phyloP scores from a whole-genome alignment of 768 basidiomycete species.

The Albatrellus ellisii region DNA sequence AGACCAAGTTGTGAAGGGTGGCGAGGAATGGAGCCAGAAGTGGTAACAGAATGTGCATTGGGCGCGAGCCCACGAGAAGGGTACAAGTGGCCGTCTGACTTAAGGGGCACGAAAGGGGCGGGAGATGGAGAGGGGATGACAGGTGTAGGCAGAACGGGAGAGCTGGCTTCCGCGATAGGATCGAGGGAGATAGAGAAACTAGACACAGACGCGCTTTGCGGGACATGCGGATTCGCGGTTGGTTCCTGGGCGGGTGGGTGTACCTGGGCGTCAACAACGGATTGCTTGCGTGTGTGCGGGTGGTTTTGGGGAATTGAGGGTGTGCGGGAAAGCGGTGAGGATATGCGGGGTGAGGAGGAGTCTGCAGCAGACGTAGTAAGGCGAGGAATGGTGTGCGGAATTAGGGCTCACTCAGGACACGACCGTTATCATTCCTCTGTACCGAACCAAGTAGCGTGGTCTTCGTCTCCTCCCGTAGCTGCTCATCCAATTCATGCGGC shows the following conservation, averaged over 20 bases:
- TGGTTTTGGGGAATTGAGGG: constrained; percentile 39
- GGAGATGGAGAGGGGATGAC: constrained; percentile 18
- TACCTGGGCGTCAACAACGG: constrained; percentile 34
- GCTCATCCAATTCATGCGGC: constrained; percentile 28
- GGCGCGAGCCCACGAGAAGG: constrained; percentile 17
- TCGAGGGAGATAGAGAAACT: constrained; percentile 22
- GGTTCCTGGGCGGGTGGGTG: neutral
- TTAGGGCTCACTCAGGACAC: neutral
- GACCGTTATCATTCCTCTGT: constrained; percentile 1
- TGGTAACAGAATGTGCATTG: constrained; percentile 2
- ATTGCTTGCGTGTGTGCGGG: constrained; percentile 69
- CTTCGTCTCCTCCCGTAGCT: constrained; percentile 4
- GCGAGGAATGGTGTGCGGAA: neutral
- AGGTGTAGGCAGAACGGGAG: constrained; percentile 20
- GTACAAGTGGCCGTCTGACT: constrained; percentile 7
- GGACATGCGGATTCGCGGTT: constrained; percentile 6
- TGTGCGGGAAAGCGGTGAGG: constrained; percentile 36
- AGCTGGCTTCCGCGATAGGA: constrained; percentile 20
- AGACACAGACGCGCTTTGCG: constrained; percentile 20
- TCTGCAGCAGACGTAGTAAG: neutral
- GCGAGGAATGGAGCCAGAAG: constrained; percentile 7
- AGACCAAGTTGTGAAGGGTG: constrained; percentile 17
- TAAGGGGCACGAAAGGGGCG: constrained; percentile 16
- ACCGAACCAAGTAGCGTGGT: constrained; percentile 8
- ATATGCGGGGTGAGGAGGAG: constrained; percentile 6